phyloP scores from a whole-genome alignment of 257 asterid genomes.

The Galeopsis tetrahit region DNA sequence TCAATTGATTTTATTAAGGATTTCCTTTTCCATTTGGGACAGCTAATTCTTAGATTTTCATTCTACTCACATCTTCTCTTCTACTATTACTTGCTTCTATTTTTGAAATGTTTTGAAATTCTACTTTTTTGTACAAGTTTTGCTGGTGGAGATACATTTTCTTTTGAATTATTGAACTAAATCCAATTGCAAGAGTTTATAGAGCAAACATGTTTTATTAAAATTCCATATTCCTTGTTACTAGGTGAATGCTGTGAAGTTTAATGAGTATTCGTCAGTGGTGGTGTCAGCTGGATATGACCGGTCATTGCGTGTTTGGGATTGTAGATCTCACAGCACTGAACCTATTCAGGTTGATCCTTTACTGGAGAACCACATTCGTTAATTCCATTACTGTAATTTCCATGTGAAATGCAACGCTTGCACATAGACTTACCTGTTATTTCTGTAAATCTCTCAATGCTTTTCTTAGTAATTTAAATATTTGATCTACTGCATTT shows the following conservation, averaged over 20 bases:
- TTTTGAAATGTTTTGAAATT: neutral
- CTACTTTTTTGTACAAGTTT: neutral
- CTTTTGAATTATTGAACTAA: neutral
- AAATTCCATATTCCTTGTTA: constrained; percentile 26
- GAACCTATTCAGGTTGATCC: constrained; percentile 84
- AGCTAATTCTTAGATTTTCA: constrained; percentile 18
- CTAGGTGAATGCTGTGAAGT: constrained; percentile 95
- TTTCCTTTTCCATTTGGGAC: neutral
- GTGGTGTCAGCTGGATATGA: constrained; percentile 97
- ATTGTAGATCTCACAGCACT: constrained; percentile 94
- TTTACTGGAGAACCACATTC: constrained; percentile 1
- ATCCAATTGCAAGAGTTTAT: constrained; percentile 9
- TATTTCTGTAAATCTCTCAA: neutral
- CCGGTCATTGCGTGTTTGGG: constrained; percentile 94
- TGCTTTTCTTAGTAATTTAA: neutral
- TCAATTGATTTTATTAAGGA: neutral
- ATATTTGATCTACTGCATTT: neutral
- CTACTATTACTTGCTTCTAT: neutral
- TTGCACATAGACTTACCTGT: neutral
- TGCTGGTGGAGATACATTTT: neutral
- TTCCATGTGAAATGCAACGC: constrained; percentile 9
- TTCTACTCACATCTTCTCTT: neutral
- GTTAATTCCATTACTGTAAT: neutral
- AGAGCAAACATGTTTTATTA: neutral
- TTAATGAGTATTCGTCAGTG: constrained; percentile 73